phyloP scores from a whole-genome alignment of 192 early-diverging fungal species.

The Phlyctochytrium bullatum region DNA sequence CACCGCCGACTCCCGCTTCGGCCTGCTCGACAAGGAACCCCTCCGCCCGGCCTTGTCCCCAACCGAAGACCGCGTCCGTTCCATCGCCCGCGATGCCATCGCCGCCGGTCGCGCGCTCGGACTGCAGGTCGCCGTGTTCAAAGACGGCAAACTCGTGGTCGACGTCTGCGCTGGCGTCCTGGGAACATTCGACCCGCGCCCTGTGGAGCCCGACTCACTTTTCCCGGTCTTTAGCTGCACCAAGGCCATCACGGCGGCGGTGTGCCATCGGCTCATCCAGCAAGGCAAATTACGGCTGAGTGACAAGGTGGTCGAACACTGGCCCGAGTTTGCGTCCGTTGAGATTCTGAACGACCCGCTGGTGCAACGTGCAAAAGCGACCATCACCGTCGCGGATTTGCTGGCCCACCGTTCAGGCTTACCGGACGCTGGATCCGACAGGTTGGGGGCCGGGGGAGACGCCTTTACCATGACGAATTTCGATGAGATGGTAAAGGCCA shows the following conservation, averaged over 20 bases:
- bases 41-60: not conserved
- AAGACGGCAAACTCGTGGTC: slow-evolving; percentile 9
- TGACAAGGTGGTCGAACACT: slow-evolving; percentile 17
- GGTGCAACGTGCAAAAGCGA: slow-evolving; percentile 7
- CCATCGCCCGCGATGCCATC: slow-evolving; percentile 19
- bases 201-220: slow-evolving; percentile 15
- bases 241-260: slow-evolving; percentile 21
- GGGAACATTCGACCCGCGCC: slow-evolving; percentile 24
- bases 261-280: slow-evolving; percentile 13
- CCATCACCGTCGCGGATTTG: slow-evolving; percentile 23
- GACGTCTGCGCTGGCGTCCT: slow-evolving; percentile 19
- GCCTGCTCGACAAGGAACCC: not conserved
- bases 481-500: slow-evolving; percentile 17
- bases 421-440: slow-evolving; percentile 18
- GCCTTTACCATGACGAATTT: slow-evolving; percentile 23
- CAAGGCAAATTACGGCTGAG: slow-evolving; percentile 7
- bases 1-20: not conserved
- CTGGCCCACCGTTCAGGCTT: slow-evolving; percentile 22
- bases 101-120: slow-evolving; percentile 14
- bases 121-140: slow-evolving; percentile 16
- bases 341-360: not conserved
- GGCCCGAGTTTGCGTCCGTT: slow-evolving; percentile 19
- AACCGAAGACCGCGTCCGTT: not conserved
- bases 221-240: slow-evolving; percentile 27
- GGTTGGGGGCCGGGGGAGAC: not conserved